Evolutionary conservation across 2,329 filamentous ascomycete species (phyloP), one percentile per base, ranked within the genome.

Genomic region (Nemania serpens): DNA sequence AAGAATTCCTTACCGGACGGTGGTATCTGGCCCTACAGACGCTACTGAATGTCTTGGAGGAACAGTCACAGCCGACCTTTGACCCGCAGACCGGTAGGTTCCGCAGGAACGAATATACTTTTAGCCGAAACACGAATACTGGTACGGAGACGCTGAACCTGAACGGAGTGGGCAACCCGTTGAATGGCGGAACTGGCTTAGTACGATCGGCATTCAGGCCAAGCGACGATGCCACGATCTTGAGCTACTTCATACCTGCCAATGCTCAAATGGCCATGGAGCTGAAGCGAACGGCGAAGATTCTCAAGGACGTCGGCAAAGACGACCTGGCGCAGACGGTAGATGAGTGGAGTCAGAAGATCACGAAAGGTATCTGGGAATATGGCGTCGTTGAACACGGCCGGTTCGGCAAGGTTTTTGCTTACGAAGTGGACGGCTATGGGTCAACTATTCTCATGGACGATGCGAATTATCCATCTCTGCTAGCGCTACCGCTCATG

Each of bases 261-360:
- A 99, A 99, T 73, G 95, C 95, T 22, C 94, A 96, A 88, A 97
- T 99, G 83, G 88, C 92, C 2, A 91, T 94, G 0, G 93, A 99
- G 75, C 81, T 99, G 25, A 85, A 88, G 65, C 88, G 91, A 43
- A 88, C 91, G 0, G 87, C 91, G 0, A 79, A 82, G 5, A 81
- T 96, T 18, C 83, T 98, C n/a, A 78, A 79, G 54, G 79, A 80
- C 5, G 85, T 82, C 1, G 84, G 84, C 1, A 84, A 89, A 49
- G 74, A 80, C 2, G 75, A 77, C 0, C 70, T 86, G 6, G 80
- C 84, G 0, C 77, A 84, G 39, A 75, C 79, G 1, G 81, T 91
- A 47, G 85, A 88, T 12, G 74, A 77, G 39, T 85, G 84, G 78
- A 82, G 84, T 66, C 75, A 82, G 64, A 81, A 75, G 3, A 92